Percentiles rank a stretch among this genome's conserved stretches.
Conservation (phyloP, 2,329 filamentous ascomycete species). For the Exophiala xenobiotica region DNA sequence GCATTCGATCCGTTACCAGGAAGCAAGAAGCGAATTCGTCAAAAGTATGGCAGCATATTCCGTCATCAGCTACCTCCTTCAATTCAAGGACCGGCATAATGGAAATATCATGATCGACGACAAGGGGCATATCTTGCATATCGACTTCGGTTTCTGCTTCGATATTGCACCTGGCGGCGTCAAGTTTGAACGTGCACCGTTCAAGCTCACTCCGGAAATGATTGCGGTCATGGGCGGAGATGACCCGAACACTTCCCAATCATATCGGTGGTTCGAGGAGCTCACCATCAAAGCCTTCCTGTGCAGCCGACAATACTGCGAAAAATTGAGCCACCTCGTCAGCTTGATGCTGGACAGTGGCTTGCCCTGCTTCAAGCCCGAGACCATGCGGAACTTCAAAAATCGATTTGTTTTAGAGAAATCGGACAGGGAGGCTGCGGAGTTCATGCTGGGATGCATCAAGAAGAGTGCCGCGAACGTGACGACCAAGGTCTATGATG, state of each 20-base stretch:
- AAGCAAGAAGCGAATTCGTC: constrained; percentile 94
- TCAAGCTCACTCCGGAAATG: constrained; percentile 98
- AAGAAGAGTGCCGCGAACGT: constrained; percentile 88
- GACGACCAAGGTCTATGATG: constrained; percentile 92
- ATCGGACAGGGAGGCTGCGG: constrained; percentile 87
- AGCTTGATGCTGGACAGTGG: constrained; percentile 94
- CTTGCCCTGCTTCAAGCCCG: constrained; percentile 95
- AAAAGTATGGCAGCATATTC: constrained; percentile 99
- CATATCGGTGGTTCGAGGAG: constrained; percentile 95
- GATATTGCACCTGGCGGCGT: constrained; percentile 97
- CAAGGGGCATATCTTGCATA: constrained; percentile 93
- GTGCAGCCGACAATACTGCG: constrained; percentile 78
- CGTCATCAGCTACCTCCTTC: constrained; percentile 90
- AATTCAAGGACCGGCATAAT: constrained; percentile 99
- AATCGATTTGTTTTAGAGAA: constrained; percentile 91
- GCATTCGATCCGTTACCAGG: constrained; percentile 90
- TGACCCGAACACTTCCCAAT: constrained; percentile 67
- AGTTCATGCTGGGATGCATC: constrained; percentile 87
- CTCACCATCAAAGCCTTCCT: constrained; percentile 94
- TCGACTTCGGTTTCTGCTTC: constrained; percentile 99
- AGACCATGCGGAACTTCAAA: constrained; percentile 87
- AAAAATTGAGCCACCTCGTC: constrained; percentile 87
- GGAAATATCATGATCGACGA: constrained; percentile 99
- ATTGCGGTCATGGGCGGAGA: constrained; percentile 90
- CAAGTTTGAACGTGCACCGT: constrained; percentile 95